Conservation (phyloP, 768 basidiomycete genomes). For the Rhizopogon rudus region DNA sequence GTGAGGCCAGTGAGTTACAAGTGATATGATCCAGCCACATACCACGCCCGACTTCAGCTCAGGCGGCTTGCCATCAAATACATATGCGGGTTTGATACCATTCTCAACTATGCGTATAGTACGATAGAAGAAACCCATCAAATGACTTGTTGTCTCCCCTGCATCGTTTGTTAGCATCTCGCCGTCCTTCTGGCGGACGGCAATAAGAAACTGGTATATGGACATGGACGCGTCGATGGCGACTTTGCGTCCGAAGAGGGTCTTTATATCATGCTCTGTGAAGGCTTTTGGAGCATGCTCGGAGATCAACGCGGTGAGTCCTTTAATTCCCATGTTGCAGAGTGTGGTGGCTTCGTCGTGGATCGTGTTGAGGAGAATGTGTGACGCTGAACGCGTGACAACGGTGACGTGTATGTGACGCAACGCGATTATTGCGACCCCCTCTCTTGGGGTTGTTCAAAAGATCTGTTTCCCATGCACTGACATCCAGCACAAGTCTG, state of each 20-base stretch:
- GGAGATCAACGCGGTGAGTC: slow-evolving; percentile 82
- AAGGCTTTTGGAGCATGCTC: slow-evolving; percentile 89
- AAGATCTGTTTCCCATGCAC: neutral
- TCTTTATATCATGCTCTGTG: slow-evolving; percentile 91
- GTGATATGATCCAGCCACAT: slow-evolving; percentile 29
- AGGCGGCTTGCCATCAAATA: slow-evolving; percentile 98
- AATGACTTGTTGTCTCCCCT: slow-evolving; percentile 96
- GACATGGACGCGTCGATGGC: slow-evolving; percentile 98
- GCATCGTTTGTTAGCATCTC: slow-evolving; percentile 97
- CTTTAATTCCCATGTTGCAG: slow-evolving; percentile 84
- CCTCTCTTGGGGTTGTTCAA: neutral
- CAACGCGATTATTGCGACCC: neutral
- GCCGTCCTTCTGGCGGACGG: slow-evolving; percentile 93
- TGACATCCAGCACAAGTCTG: neutral
- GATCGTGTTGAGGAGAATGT: neutral
- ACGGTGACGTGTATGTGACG: slow-evolving; percentile 3
- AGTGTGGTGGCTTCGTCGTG: neutral
- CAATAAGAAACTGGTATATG: slow-evolving; percentile 97
- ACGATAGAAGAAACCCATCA: slow-evolving; percentile 98
- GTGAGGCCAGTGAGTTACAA: neutral
- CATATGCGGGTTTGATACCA: slow-evolving; percentile 96
- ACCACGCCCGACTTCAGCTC: slow-evolving; percentile 97
- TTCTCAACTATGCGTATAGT: slow-evolving; percentile 98
- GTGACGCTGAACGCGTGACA: slow-evolving; percentile 3
- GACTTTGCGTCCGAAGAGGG: slow-evolving; percentile 96